Percentiles rank a stretch among this genome's conserved stretches.
phyloP scores from a whole-genome alignment of 2,329 filamentous ascomycete species.

The Ophiocordyceps robertsii region DNA sequence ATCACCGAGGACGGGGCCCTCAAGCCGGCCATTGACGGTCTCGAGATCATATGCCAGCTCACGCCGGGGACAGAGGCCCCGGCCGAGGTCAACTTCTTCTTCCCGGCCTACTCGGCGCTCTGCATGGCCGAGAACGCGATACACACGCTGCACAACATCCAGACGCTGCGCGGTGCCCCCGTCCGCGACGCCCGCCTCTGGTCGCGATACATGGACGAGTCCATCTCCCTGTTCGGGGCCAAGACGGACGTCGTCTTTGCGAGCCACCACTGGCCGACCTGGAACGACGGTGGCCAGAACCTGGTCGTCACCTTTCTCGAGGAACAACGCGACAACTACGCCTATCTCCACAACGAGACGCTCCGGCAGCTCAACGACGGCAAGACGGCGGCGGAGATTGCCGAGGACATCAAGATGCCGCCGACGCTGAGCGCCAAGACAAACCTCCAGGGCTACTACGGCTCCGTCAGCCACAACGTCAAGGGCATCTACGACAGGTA shows the following conservation, averaged over 20 bases:
- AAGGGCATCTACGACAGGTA: constrained; percentile 14
- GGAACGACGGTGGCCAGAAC: constrained; percentile 12
- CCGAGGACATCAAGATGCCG: constrained; percentile 20
- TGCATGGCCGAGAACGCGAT: constrained; percentile 24
- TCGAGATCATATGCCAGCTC: constrained; percentile 25
- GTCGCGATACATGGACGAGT: constrained; percentile 22
- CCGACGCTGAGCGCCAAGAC: constrained; percentile 12
- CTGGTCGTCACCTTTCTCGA: constrained; percentile 12
- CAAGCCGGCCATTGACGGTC: constrained; percentile 16
- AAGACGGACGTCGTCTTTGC: constrained; percentile 20
- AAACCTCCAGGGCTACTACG: constrained; percentile 20
- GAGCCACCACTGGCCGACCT: constrained; percentile 28
- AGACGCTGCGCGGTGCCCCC: constrained; percentile 24
- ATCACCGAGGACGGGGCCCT: constrained; percentile 18
- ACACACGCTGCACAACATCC: constrained; percentile 26
- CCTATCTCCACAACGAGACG: constrained; percentile 25
- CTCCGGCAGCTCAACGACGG: constrained; percentile 23
- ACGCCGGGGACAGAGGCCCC: constrained; percentile 27
- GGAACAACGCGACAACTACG: constrained; percentile 25
- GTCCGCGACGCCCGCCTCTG: constrained; percentile 26
- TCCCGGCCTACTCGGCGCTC: constrained; percentile 22
- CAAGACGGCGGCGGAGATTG: constrained; percentile 22
- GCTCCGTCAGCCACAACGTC: constrained; percentile 23
- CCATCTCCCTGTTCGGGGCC: constrained; percentile 18
- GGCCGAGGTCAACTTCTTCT: constrained; percentile 25